These are phyloP conservation scores for Globisporangium takayamanum DNA, from an alignment of 352 stramenopile genomes.

Conservation along the genomic window DNA sequence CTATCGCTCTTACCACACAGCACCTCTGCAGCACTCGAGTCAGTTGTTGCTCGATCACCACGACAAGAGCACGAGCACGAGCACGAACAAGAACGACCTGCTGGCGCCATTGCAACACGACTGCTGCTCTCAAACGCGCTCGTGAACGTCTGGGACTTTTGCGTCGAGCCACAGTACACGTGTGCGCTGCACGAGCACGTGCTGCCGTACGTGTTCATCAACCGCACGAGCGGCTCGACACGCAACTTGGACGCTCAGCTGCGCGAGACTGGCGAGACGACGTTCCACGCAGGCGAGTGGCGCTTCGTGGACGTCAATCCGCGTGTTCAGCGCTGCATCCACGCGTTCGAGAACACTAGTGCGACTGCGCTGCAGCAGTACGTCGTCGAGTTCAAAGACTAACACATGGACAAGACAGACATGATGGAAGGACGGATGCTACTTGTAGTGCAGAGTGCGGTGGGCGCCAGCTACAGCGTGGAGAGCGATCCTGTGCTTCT, in stretches of 20 bases:
- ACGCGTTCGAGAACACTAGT: conserved; percentile 31
- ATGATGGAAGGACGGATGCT: background rate
- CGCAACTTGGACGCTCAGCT: conserved; percentile 22
- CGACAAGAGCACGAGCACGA: background rate
- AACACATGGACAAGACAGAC: background rate
- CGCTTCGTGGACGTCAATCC: conserved; percentile 27
- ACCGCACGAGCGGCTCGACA: conserved; percentile 25
- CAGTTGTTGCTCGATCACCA: background rate
- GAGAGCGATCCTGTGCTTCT: background rate
- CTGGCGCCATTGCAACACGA: conserved; percentile 19
- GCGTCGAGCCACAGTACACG: conserved; percentile 16
- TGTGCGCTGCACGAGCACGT: conserved; percentile 35
- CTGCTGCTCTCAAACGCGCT: conserved; percentile 27
- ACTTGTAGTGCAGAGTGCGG: background rate
- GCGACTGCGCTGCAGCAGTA: conserved; percentile 24
- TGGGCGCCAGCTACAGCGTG: background rate
- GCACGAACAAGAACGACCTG: background rate
- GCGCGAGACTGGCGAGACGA: conserved; percentile 18
- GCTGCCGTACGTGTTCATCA: conserved; percentile 36
- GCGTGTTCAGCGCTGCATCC: conserved; percentile 13
- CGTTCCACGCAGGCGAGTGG: conserved; percentile 22
- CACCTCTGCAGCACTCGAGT: background rate
- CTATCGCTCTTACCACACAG: conserved; percentile 10
- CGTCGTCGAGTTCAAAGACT: conserved; percentile 29
- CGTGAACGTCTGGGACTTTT: conserved; percentile 38